Percentiles rank a stretch among this genome's conserved stretches.
Evolutionary conservation across 2,329 filamentous ascomycete species (phyloP).

Genomic region (Capronia coronata): DNA sequence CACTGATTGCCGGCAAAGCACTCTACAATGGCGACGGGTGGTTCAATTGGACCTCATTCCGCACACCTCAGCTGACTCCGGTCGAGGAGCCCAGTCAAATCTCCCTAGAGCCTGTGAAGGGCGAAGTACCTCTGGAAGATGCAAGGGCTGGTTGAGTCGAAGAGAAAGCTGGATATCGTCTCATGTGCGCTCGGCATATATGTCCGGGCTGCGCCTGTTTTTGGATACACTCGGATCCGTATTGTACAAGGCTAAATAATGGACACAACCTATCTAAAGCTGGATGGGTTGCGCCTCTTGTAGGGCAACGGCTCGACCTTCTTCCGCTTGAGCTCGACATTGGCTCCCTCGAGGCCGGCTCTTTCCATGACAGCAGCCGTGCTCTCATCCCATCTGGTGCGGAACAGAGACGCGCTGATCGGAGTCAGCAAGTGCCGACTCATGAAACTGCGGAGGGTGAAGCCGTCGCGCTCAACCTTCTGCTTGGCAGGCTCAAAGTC

Average conservation of each 20-base stretch:
- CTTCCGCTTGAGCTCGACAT: slow-evolving; percentile 78
- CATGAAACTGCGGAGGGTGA: slow-evolving; percentile 68
- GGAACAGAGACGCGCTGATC: slow-evolving; percentile 81
- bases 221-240: background rate
- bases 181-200: too few species aligned
- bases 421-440: slow-evolving; percentile 62
- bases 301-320: slow-evolving; percentile 63
- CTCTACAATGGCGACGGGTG: slow-evolving; percentile 24
- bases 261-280: slow-evolving; percentile 37
- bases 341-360: slow-evolving; percentile 64
- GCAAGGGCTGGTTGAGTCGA: slow-evolving; percentile 2
- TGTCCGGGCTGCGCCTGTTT: too few species aligned
- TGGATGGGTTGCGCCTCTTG: slow-evolving; percentile 50
- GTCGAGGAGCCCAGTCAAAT: background rate
- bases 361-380: slow-evolving; percentile 83
- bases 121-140: background rate
- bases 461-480: slow-evolving; percentile 55
- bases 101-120: background rate
- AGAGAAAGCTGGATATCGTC: background rate
- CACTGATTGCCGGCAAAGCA: slow-evolving; percentile 69
- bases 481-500: slow-evolving; percentile 54
- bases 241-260: slow-evolving; percentile 30
- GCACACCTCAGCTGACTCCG: slow-evolving; percentile 12
- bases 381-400: slow-evolving; percentile 79
- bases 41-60: slow-evolving; percentile 24